Conservation (phyloP, 805 yeast species). For the Saturnispora mendoncae region DNA sequence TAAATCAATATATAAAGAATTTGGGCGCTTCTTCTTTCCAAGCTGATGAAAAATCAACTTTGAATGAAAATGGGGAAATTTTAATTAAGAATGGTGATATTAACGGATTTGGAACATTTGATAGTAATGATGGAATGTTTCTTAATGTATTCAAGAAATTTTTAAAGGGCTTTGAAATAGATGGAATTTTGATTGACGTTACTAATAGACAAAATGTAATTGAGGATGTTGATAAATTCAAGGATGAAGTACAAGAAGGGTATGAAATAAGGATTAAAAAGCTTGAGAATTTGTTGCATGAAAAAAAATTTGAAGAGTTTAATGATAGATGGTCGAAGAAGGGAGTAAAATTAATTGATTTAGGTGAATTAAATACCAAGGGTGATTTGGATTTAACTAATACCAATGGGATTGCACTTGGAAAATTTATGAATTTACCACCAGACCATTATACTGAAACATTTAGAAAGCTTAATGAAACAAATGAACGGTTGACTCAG, state of each 20-base stretch:
- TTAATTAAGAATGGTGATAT: slow-evolving; percentile 19
- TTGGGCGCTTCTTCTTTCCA: slow-evolving; percentile 26
- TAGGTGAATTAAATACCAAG: background rate
- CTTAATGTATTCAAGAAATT: slow-evolving; percentile 35
- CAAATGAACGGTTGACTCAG: slow-evolving; percentile 17
- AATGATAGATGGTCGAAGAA: slow-evolving; percentile 30
- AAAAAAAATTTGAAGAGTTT: slow-evolving; percentile 52
- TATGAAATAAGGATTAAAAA: slow-evolving; percentile 66
- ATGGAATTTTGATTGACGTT: slow-evolving; percentile 26
- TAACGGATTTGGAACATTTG: slow-evolving; percentile 27
- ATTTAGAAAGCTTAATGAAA: slow-evolving; percentile 17
- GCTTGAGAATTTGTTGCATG: slow-evolving; percentile 69
- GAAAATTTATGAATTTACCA: slow-evolving; percentile 22
- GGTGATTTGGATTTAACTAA: background rate
- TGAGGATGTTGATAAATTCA: slow-evolving; percentile 17
- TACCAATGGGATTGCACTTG: slow-evolving; percentile 16
- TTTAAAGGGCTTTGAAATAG: slow-evolving; percentile 36
- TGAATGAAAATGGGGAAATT: slow-evolving; percentile 19
- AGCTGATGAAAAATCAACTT: slow-evolving; percentile 27
- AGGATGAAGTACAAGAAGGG: slow-evolving; percentile 31
- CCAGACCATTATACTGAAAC: slow-evolving; percentile 24
- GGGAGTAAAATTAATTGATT: background rate
- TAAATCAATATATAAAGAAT: slow-evolving; percentile 31
- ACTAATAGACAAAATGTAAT: slow-evolving; percentile 30
- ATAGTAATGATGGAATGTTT: slow-evolving; percentile 27